Base-by-base conservation (phyloP, 78 protist genomes). In the Monosiga brevicollis region DNA sequence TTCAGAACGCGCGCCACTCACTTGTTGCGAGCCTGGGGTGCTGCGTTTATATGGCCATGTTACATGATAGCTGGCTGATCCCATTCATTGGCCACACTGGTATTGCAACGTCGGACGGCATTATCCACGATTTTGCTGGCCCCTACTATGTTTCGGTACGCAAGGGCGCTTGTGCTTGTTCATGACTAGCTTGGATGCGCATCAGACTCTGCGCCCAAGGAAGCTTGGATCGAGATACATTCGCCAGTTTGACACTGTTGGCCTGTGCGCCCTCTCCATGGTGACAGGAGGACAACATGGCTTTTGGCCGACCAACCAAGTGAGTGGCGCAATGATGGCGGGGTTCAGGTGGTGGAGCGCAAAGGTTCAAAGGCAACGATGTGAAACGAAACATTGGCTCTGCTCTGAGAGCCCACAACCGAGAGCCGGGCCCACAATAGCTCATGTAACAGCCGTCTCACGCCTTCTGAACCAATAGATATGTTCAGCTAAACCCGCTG, bases 1-100 rank as follows among this genome's bases (percentile, higher is more conserved):
- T 0, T 11, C 6, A 36, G 36, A 36, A 34, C 9, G 0, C 22
- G 25, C 36, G 32, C 42, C 3, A 36, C 79, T 36, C 22, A 15
- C 42, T 76, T 25, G 20, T 3, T 43, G 15, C 35, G 74, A 0
- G 9, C 35, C 2, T 29, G 2, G 3, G 9, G 1, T 39, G 37
- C 74, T 9, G 11, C 72, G 42, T 78, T 22, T 29, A 2, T 71
- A 2, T 15, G 42, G 1, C 41, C 0, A 1, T 35, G 22, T 40
- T 34, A 2, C 23, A 2, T 34, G 23, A 35, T 74, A 84, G 87
- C 1, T 84, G 88, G 88, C 0, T 89, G 29, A 73, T 89, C 25
- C 91, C 91, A 34, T 73, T 89, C 73, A 78, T 89, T 9, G 91
- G 91, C n/a, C 91, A 89, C 62, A 81, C 81, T 38, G 91, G 91